Percentiles rank a stretch among this genome's conserved stretches.
These are phyloP conservation scores for Trichoderma afroharzianum DNA, from an alignment of 2,329 filamentous ascomycete genomes.

Conservation along the genomic window DNA sequence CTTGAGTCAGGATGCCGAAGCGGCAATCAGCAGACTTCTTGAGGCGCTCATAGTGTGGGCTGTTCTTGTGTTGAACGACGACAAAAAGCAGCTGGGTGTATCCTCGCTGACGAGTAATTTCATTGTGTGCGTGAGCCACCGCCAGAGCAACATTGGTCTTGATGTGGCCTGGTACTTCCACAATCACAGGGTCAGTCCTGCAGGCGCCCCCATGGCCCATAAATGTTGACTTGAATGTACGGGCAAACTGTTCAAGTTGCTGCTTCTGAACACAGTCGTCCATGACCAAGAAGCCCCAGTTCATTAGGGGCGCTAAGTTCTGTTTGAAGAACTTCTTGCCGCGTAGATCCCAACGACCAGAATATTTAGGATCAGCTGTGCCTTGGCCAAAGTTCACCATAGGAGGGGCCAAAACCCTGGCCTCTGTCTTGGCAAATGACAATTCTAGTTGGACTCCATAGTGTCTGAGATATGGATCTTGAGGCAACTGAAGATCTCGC, in stretches of 20 bases:
- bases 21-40: constrained; percentile 89
- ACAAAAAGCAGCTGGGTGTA: constrained; percentile 77
- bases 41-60: constrained; percentile 72
- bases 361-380: constrained; percentile 57
- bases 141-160: constrained; percentile 47
- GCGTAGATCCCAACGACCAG: constrained; percentile 83
- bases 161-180: constrained; percentile 31
- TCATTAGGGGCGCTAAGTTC: constrained; percentile 60
- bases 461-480: constrained; percentile 66
- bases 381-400: constrained; percentile 63
- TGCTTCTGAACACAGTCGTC: constrained; percentile 48
- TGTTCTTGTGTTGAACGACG: constrained; percentile 68
- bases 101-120: constrained; percentile 51
- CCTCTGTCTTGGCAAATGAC: constrained; percentile 63
- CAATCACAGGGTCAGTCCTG: constrained; percentile 32
- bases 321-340: constrained; percentile 68
- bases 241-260: constrained; percentile 31
- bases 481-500: constrained; percentile 61
- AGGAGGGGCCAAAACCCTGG: constrained; percentile 67
- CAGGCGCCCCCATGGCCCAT: constrained; percentile 49
- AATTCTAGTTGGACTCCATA: constrained; percentile 71
- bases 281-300: constrained; percentile 73
- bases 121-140: constrained; percentile 40
- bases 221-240: constrained; percentile 45
- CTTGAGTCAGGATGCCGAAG: constrained; percentile 79